Percentiles rank a stretch among this genome's conserved stretches.
Evolutionary conservation across 768 basidiomycete species (phyloP).

Genomic region (Naganishia vishniacii): DNA sequence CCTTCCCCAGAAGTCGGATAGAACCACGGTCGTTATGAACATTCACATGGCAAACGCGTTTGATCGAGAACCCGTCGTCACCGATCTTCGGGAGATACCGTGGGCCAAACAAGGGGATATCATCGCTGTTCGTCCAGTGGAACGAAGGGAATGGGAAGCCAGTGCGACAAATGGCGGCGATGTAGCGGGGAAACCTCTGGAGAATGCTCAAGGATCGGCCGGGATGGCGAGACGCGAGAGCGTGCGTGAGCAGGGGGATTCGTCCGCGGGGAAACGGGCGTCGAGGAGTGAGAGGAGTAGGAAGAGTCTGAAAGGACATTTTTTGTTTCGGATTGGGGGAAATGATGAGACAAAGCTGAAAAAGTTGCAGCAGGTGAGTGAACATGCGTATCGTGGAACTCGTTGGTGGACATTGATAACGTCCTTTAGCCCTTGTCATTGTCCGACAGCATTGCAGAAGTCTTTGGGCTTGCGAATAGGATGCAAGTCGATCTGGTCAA

Average conservation of each 20-base stretch:
- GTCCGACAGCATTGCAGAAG: constrained; percentile 17
- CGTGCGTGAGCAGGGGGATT: background rate
- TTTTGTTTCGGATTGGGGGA: constrained; percentile 26
- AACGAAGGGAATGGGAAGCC: constrained; percentile 14
- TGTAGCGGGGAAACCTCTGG: background rate
- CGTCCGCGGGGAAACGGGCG: background rate
- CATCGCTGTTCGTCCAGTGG: constrained; percentile 22
- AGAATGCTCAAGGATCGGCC: background rate
- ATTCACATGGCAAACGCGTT: constrained; percentile 28
- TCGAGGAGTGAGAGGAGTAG: constrained; percentile 3
- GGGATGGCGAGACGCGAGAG: background rate
- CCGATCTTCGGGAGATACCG: constrained; percentile 21
- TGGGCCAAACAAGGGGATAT: constrained; percentile 30
- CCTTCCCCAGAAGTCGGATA: background rate
- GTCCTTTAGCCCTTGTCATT: constrained; percentile 2
- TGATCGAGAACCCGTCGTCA: constrained; percentile 24
- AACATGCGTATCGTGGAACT: constrained; percentile 65
- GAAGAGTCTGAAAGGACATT: constrained; percentile 21
- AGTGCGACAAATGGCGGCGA: background rate
- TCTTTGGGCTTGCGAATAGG: background rate
- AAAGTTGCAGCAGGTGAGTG: constrained; percentile 62
- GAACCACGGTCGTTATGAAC: constrained; percentile 23
- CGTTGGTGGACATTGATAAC: constrained; percentile 52
- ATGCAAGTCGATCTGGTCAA: constrained; percentile 26
- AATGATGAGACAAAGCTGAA: constrained; percentile 25